Evolutionary conservation across 345 rosid genomes (phyloP), one percentile per base, ranked within the genome.

Genomic region (Odontarrhena argentea): DNA sequence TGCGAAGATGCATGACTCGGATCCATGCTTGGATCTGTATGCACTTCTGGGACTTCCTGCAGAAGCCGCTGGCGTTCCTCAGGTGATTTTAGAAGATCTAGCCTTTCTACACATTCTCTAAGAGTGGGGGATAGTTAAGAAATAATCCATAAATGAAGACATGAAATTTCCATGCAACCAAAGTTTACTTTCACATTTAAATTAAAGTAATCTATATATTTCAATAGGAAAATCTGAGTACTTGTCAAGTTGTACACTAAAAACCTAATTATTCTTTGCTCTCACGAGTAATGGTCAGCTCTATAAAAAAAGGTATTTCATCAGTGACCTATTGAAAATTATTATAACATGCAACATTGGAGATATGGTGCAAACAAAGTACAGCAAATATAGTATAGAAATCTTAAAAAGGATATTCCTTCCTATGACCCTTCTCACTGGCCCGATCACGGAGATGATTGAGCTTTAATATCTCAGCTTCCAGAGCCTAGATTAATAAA

Each of bases 371-470:
- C 5, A 54, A 67, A 55, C 4, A 2, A 34, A 50, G 24, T 50
- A 60, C 66, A 73, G 36, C 40, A 60, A 47, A 67, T 74, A 30
- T 38, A 48, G 52, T 54, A 54, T 46, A 35, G 32, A 28, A 47
- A 47, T 46, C 47, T 68, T 53, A 64, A 53, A 63, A 82, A 94
- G 99, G 99, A 94, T 94, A 94, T 91, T 88, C 92, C 68, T 87
- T 87, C 63, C 68, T 61, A 4, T 60, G 88, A 51, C 92, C 92
- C 74, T 82, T 84, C 77, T 91, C 96, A 67, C 83, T 91, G 65
- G 99, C 99, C 73, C 82, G 88, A 78, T 94, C 96, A 52, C 86
- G 80, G 60, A 90, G 96, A 83, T 85, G 84, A 57, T 65, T 78
- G 48, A 83, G 79, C 83, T 80, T 81, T 70, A 71, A 66, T 49